Evolutionary conservation across 2,329 filamentous ascomycete species (phyloP), one percentile per base, ranked within the genome.

Genomic region (Immersiporthe knoxdaviesiana): DNA sequence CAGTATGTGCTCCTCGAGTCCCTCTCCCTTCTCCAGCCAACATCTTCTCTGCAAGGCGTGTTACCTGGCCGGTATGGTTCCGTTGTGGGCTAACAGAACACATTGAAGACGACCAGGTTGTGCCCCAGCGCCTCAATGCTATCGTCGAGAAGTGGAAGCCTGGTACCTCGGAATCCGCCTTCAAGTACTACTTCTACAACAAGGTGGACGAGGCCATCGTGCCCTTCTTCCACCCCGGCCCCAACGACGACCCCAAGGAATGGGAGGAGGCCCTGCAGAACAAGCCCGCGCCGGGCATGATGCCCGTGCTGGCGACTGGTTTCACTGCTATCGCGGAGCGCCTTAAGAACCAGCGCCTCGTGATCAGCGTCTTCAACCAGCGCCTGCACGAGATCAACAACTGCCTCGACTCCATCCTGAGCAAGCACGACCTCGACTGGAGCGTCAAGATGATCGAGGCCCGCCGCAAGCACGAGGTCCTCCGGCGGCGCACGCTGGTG

Each of bases 141-240:
- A 85, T 96, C 54, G 82, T 88, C 65, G 84, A 88, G 70, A 94
- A 94, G 81, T 96, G 92, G 92, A 85, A 92, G 71, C 89, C 91
- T 1, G 79, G 84, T 35, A 87, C 85, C 77, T 85, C 88, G 30
- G 88, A 88, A 76, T 94, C 91, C 74, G 88, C 87, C 37, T 93
- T 96, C 82, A 91, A 93, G 78, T 84, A 92, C 76, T 95, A 95
- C 82, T 93, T 96, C 78, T 97, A 96, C 84, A 96, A 96, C 81
- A 89, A 92, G 73, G 92, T 94, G 72, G 90, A 91, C 72, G 88
- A 91, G 75, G 87, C 88, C 65, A 86, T 87, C 76, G 90, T 91
- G n/a, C 91, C 91, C 14, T 94, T 91, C 78, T 94, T 92, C 79
- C 87, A 90, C 72, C 91, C 91, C 2, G 84, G 87, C 21, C 82